These are phyloP conservation scores for Aristolochia contorta DNA, from an alignment of 164 flowering plant species.

Conservation along the genomic window DNA sequence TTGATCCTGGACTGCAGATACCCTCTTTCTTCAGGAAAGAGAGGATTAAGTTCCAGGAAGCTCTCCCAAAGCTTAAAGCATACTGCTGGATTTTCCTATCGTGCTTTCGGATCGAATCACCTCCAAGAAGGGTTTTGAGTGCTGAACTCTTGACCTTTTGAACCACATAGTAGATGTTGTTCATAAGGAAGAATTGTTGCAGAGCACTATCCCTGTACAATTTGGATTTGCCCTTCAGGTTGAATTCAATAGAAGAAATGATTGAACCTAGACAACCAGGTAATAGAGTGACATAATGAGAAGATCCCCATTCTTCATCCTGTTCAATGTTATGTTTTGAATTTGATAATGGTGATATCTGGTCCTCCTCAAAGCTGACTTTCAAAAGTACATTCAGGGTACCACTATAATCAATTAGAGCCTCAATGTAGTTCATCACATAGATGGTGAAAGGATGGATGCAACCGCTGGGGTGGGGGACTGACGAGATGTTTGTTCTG, in stretches of 20 bases:
- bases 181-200: constrained; percentile 59
- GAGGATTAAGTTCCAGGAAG: constrained; percentile 62
- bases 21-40: constrained; percentile 53
- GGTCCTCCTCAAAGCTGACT: constrained; percentile 21
- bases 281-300: constrained; percentile 29
- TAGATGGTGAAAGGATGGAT: constrained; percentile 68
- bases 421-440: constrained; percentile 73
- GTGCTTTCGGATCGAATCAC: constrained; percentile 57
- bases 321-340: constrained; percentile 20
- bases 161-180: constrained; percentile 76
- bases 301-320: constrained; percentile 13
- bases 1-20: constrained; percentile 25
- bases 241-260: constrained; percentile 32
- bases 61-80: constrained; percentile 56
- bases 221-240: constrained; percentile 38
- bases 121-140: constrained; percentile 48
- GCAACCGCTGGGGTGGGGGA: constrained; percentile 70
- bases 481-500: constrained; percentile 35
- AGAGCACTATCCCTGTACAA: constrained; percentile 50
- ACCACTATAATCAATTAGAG: constrained; percentile 41
- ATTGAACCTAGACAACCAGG: constrained; percentile 33
- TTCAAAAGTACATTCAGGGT: constrained; percentile 47
- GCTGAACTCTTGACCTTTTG: constrained; percentile 61
- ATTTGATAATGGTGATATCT: constrained; percentile 16
- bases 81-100: constrained; percentile 59